A percentile compares a stretch with the other conserved stretches of the same genome.
These are phyloP conservation scores for Ustulina deusta DNA, from an alignment of 2,329 filamentous ascomycete species.

Conservation along the genomic window DNA sequence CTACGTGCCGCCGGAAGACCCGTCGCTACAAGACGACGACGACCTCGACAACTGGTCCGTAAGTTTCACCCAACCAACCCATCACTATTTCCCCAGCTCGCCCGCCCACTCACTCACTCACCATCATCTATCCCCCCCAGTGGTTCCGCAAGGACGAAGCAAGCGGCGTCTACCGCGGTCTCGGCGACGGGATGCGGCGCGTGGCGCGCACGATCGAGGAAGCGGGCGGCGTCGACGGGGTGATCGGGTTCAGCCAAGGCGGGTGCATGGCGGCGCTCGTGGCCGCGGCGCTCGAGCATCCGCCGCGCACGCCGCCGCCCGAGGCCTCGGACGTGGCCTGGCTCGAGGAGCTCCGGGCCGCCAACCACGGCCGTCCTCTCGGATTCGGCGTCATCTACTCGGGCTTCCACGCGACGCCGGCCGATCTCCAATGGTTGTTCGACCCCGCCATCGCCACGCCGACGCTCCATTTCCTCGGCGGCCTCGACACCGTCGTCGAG, in stretches of 20 bases:
- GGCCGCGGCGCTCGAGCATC: slow-evolving; percentile 75
- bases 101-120: neutral
- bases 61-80: slow-evolving; percentile 16
- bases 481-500: slow-evolving; percentile 88
- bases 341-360: slow-evolving; percentile 60
- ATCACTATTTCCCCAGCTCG: neutral
- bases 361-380: slow-evolving; percentile 58
- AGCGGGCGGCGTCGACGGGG: slow-evolving; percentile 79
- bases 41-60: slow-evolving; percentile 74
- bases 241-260: slow-evolving; percentile 86
- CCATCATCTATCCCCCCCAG: slow-evolving; percentile 1
- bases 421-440: slow-evolving; percentile 50
- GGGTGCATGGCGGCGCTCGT: slow-evolving; percentile 79
- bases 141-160: slow-evolving; percentile 84
- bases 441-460: slow-evolving; percentile 72
- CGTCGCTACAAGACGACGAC: slow-evolving; percentile 48
- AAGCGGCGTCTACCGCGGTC: slow-evolving; percentile 71
- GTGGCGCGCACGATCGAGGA: slow-evolving; percentile 72
- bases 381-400: slow-evolving; percentile 75
- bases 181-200: slow-evolving; percentile 74
- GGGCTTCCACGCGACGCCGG: slow-evolving; percentile 69
- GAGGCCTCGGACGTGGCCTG: slow-evolving; percentile 52
- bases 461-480: slow-evolving; percentile 83
- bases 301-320: slow-evolving; percentile 41
- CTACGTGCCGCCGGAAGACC: slow-evolving; percentile 63